Percentiles rank a stretch among this genome's conserved stretches.
phyloP scores from a whole-genome alignment of 2,329 filamentous ascomycete genomes.

The Trichophyton benhamiae region DNA sequence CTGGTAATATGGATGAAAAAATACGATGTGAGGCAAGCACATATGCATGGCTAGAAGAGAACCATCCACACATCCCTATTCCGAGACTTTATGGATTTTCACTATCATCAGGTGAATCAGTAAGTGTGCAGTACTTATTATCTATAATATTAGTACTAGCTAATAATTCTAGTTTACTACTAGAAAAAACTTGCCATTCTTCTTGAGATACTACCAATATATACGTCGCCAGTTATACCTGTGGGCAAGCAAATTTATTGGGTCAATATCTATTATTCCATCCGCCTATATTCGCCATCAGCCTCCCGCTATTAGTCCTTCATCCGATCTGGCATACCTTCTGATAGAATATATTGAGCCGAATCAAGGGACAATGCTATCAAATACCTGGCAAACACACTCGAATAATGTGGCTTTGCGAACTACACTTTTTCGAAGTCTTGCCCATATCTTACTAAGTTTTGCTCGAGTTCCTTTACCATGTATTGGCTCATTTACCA shows the following conservation, averaged over 20 bases:
- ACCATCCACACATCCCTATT: constrained; percentile 10
- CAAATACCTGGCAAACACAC: constrained; percentile 15
- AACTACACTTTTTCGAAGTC: constrained; percentile 15
- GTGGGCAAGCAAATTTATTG: background rate
- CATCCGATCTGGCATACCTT: constrained; percentile 8
- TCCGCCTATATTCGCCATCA: constrained; percentile 1
- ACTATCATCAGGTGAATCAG: constrained; percentile 5
- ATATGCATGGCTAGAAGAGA: constrained; percentile 5
- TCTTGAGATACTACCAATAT: background rate
- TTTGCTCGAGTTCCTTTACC: constrained; percentile 17
- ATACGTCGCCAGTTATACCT: background rate
- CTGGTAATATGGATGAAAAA: constrained; percentile 9
- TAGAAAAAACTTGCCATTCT: background rate
- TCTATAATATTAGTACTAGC: constrained; percentile 19
- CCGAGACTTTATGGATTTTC: constrained; percentile 14
- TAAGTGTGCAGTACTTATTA: background rate
- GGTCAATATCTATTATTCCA: background rate
- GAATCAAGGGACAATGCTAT: constrained; percentile 16
- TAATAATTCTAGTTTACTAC: constrained; percentile 16
- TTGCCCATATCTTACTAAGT: constrained; percentile 15
- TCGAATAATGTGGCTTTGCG: constrained; percentile 12
- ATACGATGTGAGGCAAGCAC: constrained; percentile 3
- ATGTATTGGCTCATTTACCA: constrained; percentile 25
- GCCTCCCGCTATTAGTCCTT: background rate
- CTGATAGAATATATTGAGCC: constrained; percentile 17